phyloP scores from a whole-genome alignment of 2,329 filamentous ascomycete genomes.

The Macroventuria anomochaeta region DNA sequence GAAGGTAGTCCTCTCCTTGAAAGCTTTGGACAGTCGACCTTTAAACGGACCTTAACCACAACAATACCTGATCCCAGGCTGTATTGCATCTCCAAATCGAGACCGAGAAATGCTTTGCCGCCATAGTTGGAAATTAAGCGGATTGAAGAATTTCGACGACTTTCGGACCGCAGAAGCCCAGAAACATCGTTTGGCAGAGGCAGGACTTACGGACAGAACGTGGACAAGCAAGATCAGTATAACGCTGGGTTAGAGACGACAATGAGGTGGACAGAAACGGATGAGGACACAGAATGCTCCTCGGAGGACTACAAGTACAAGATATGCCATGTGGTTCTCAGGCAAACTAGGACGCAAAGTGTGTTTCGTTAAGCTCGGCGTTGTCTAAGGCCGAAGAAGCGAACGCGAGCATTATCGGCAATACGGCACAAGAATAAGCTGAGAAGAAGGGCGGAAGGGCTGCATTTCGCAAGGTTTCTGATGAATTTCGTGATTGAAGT shows the following conservation, averaged over 20 bases:
- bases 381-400: slow-evolving; percentile 2
- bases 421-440: not conserved
- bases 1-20: not conserved
- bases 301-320: not conserved
- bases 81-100: too few species aligned
- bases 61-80: too few species aligned
- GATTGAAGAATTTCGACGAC: too few species aligned
- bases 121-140: too few species aligned
- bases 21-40: too few species aligned
- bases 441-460: not conserved
- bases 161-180: too few species aligned
- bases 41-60: too few species aligned
- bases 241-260: not conserved
- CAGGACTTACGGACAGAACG: not conserved
- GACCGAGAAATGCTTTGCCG: too few species aligned
- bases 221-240: not conserved
- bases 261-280: not conserved
- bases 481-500: not conserved
- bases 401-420: not conserved
- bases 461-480: not conserved
- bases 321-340: not conserved
- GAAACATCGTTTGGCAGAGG: not conserved
- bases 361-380: slow-evolving; percentile 10
- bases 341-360: not conserved
- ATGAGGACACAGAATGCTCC: not conserved